Evolutionary conservation across 345 rosid species (phyloP).

Genomic region (Raphanus sativus): DNA sequence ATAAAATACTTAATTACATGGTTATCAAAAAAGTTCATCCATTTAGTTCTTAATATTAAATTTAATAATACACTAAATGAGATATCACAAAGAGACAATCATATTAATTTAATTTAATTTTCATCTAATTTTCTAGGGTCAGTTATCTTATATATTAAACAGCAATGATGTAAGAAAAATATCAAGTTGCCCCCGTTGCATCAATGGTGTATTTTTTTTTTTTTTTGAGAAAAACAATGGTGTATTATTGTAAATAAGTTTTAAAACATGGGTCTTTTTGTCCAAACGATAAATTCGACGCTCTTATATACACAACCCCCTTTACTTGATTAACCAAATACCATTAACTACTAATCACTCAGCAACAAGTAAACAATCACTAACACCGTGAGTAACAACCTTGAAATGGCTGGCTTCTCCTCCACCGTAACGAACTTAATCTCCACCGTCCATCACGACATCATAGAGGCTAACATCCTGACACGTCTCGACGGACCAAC

Average conservation of each 20-base stretch:
- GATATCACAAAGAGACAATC: neutral
- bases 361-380: conserved; percentile 19
- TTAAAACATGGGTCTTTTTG: neutral
- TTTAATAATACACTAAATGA: neutral
- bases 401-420: neutral
- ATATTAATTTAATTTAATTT: neutral
- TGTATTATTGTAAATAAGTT: conserved; percentile 8
- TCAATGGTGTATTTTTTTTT: no score
- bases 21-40: neutral
- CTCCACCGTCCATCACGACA: conserved; percentile 54
- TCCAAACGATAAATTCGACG: neutral
- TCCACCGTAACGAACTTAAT: conserved; percentile 19
- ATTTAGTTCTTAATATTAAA: neutral
- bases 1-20: neutral
- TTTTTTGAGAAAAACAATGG: no score
- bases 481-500: conserved; percentile 71
- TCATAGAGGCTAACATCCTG: conserved; percentile 60
- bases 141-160: neutral
- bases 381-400: neutral
- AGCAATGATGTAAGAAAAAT: neutral
- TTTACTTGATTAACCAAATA: neutral
- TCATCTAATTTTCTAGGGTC: neutral
- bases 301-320: conserved; percentile 15
- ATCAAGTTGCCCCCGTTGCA: neutral
- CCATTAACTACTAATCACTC: conserved; percentile 14